Percentiles rank a stretch among this genome's conserved stretches.
Evolutionary conservation across 345 rosid genomes (phyloP).

Genomic region (Tarenaya hassleriana): DNA sequence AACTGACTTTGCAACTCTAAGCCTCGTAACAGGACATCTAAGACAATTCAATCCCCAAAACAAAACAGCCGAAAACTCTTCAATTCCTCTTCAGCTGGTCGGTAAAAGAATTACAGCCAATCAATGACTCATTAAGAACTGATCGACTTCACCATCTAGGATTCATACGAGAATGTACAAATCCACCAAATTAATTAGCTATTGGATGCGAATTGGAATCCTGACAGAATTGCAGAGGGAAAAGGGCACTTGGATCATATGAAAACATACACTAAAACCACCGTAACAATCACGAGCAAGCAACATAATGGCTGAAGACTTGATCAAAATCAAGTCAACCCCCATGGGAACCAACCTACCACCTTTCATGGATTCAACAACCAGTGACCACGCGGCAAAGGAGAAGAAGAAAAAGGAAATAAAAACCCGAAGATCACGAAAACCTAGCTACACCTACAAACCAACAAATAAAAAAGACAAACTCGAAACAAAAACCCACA

Average conservation of each 20-base stretch:
- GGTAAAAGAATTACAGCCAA: too few species aligned
- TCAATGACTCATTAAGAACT: too few species aligned
- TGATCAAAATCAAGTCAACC: slow-evolving; percentile 59
- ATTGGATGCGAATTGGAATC: background rate
- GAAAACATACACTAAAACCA: slow-evolving; percentile 17
- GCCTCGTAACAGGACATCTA: too few species aligned
- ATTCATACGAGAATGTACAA: background rate
- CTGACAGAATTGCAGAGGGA: background rate
- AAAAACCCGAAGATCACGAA: background rate
- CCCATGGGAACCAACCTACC: slow-evolving; percentile 57
- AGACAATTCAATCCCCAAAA: too few species aligned
- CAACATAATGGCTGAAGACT: slow-evolving; percentile 21
- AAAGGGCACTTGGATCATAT: slow-evolving; percentile 7
- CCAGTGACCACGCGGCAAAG: slow-evolving; percentile 12
- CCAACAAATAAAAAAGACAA: background rate
- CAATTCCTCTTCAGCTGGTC: too few species aligned
- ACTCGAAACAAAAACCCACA: slow-evolving; percentile 31
- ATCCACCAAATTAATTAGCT: background rate
- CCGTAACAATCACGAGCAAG: slow-evolving; percentile 17
- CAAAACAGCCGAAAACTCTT: too few species aligned
- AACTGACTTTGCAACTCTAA: too few species aligned
- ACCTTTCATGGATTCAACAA: slow-evolving; percentile 49
- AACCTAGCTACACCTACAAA: slow-evolving; percentile 13
- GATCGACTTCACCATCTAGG: too few species aligned
- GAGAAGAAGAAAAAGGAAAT: slow-evolving; percentile 12